Conservation (phyloP, 192 early-diverging fungal genomes). For the Entrophospora sp. region DNA sequence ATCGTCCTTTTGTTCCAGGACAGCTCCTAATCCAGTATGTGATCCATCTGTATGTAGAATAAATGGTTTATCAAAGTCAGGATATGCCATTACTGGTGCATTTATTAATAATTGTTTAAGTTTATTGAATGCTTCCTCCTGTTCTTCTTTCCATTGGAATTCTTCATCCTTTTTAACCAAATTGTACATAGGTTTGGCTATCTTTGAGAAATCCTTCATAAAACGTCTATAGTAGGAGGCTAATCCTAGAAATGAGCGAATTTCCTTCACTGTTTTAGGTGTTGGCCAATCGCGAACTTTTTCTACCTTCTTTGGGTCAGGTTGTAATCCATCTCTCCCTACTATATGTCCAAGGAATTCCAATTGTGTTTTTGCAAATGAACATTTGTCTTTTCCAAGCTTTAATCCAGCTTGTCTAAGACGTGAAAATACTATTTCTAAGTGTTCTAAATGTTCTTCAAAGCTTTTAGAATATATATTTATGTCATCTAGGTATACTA, state of each 20-base stretch:
- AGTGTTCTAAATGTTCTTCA: slow-evolving; percentile 17
- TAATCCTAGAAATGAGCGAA: not conserved
- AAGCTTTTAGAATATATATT: slow-evolving; percentile 22
- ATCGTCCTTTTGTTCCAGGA: too few species aligned
- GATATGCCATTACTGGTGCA: not conserved
- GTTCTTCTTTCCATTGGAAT: not conserved
- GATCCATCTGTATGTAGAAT: too few species aligned
- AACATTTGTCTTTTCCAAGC: not conserved
- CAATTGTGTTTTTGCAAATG: not conserved
- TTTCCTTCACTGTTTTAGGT: not conserved
- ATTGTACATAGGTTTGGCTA: not conserved
- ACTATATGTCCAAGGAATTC: not conserved
- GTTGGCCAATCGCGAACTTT: not conserved
- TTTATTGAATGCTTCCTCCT: not conserved
- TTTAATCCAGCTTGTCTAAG: not conserved
- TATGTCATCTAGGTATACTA: slow-evolving; percentile 31
- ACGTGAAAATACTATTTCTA: not conserved
- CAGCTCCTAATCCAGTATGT: too few species aligned
- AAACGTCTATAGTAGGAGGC: not conserved
- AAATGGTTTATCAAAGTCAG: too few species aligned
- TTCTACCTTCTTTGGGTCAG: not conserved
- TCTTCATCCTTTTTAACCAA: not conserved
- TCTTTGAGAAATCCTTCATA: not conserved
- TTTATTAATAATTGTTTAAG: not conserved
- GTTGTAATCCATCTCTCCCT: not conserved